Evolutionary conservation across 139 green algal species (phyloP), one percentile per base, ranked within the genome.

Genomic region (Chlorella sp.): DNA sequence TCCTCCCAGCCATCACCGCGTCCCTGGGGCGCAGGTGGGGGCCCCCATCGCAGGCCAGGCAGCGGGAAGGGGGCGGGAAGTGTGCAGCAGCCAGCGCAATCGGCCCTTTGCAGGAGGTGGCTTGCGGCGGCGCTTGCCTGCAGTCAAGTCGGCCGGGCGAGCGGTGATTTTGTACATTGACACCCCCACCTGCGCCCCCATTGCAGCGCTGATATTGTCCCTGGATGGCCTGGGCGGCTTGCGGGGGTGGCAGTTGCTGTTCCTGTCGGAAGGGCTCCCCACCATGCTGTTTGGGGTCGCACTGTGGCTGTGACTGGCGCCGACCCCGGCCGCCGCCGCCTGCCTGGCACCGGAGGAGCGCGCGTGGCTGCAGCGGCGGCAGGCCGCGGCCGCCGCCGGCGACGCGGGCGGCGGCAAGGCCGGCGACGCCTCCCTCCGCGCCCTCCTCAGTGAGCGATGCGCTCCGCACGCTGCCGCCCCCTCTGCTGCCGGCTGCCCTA

Each of bases 171-270:
- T n/a, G n/a, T n/a, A n/a, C n/a, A n/a, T 17, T 55, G 46, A 17
- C 17, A 55, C 46, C 17, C 14, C 46, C 46, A 55, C 46, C 46
- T n/a, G 84, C 60, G 85, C 87, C 2, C 88, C 90, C 29, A 53
- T 95, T 33, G 90, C 91, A 2, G 91, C 91, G 6, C 79, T 35
- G 29, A 83, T 93, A 27, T 82, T 95, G 29, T 64, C 59, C 1
- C 64, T 95, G 73, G 84, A 95, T 62, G 89, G 87, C 21, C 27
- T 84, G 17, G 33, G 48, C 8, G 90, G 90, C 6, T 63, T 94
- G 68, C 68, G 60, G 29, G 90, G 90, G 31, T 95, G 90, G 90
- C 85, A 92, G 76, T 93, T 86, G 87, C 82, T 95, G 40, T 93
- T 93, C 81, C 50, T 93, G 4, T 63, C 91, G 42, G 90, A 93